phyloP scores from a whole-genome alignment of 345 rosid genomes.

The Anastatica hierochuntica region DNA sequence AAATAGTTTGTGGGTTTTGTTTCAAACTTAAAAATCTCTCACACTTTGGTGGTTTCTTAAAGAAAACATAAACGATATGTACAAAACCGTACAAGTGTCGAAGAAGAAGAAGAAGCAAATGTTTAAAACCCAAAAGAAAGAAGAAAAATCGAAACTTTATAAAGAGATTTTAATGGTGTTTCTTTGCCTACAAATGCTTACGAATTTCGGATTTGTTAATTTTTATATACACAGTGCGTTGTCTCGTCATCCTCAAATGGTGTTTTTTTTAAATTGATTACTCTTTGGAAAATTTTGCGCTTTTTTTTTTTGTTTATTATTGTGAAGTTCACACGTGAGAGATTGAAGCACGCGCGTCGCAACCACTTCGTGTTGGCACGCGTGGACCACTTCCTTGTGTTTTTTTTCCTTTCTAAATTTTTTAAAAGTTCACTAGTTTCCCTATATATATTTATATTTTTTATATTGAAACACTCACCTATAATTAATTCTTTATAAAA shows the following conservation, averaged over 20 bases:
- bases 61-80: no score
- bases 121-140: background rate
- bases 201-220: constrained; percentile 4
- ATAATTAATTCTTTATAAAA: no score
- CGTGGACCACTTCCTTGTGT: constrained; percentile 44
- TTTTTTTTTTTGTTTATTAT: no score
- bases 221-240: constrained; percentile 19
- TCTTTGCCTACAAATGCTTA: constrained; percentile 8
- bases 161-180: background rate
- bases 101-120: constrained; percentile 2
- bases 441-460: no score
- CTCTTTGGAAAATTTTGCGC: no score
- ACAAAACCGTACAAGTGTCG: constrained; percentile 19
- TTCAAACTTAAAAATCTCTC: background rate
- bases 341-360: constrained; percentile 39
- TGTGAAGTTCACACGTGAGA: constrained; percentile 66
- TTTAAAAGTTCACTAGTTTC: no score
- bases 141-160: background rate
- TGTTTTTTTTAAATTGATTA: no score
- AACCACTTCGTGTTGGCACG: constrained; percentile 38
- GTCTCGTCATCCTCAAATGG: constrained; percentile 19
- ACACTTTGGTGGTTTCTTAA: background rate
- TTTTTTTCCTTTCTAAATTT: background rate
- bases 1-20: background rate
- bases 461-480: no score